Evolutionary conservation across 1,284 basidiomycete species (phyloP).

Genomic region (Porogramme epimiltina): DNA sequence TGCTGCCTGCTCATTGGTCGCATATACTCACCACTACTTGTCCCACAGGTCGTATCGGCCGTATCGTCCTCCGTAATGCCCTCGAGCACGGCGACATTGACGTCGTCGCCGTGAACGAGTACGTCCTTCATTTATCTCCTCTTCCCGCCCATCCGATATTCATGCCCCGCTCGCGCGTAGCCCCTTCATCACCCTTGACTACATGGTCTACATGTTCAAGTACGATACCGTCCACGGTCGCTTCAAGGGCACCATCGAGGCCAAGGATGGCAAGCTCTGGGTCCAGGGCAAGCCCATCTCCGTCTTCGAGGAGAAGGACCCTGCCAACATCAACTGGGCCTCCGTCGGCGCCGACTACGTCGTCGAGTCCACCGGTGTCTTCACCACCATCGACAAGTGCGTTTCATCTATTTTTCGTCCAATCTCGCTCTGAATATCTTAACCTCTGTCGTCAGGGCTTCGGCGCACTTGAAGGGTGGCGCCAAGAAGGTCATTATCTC

Average conservation of each 20-base stretch:
- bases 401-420: conserved; percentile 14
- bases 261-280: conserved; percentile 89
- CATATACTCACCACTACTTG: conserved; percentile 7
- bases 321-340: conserved; percentile 86
- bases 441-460: conserved; percentile 62
- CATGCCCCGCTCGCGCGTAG: conserved; percentile 36
- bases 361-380: conserved; percentile 99
- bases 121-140: conserved; percentile 34
- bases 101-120: conserved; percentile 92
- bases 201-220: conserved; percentile 99
- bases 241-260: conserved; percentile 86
- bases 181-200: conserved; percentile 94
- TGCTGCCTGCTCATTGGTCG: background rate
- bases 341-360: conserved; percentile 88
- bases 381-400: conserved; percentile 90
- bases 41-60: conserved; percentile 85
- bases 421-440: background rate
- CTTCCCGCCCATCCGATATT: background rate
- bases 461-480: conserved; percentile 95
- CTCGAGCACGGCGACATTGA: conserved; percentile 77
- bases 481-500: conserved; percentile 99
- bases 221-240: conserved; percentile 97
- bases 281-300: conserved; percentile 83
- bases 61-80: conserved; percentile 97
- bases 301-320: conserved; percentile 89